Evolutionary conservation across 345 rosid species (phyloP), one percentile per base, ranked within the genome.

Genomic region (Citrus australasica): DNA sequence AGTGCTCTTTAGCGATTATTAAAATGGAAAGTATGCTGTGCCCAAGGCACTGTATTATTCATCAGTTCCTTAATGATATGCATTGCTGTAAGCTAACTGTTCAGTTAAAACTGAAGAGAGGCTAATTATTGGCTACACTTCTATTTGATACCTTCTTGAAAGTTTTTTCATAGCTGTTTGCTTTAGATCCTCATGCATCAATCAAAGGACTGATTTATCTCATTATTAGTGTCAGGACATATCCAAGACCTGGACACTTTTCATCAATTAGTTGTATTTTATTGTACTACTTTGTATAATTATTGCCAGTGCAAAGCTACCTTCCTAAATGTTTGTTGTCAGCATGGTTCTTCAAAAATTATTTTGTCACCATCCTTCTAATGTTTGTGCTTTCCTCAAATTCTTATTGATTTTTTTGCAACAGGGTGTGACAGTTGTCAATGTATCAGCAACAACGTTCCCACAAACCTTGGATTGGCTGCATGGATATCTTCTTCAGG

Each of bases 401-500:
- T 73, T 69, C 37, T 72, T 69, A 61, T 35, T 71, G 38, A 38
- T 53, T 67, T 38, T 76, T 61, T 48, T 76, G 71, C 69, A 81
- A 37, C 86, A 89, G 96, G 97, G 97, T 77, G 85, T 91, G 76
- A 86, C 87, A 3, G 93, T 91, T 62, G 96, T 87, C 72, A 91
- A 89, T 78, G 82, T 94, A 88, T 89, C 98, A 2, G 97, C 97
- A 56, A 94, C 94, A 65, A 90, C 97, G 56, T 93, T 94, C 85
- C 94, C 98, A 1, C 97, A 92, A 83, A 92, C 97, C 28, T 78
- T 94, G 71, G 98, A 94, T 82, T 86, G 88, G 85, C 89, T 94
- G 83, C 98, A 94, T 56, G 88, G 89, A 77, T 84, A 92, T 89
- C 94, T 94, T 85, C 97, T 96, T 83, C 97, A 96, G 97, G 99